phyloP scores from a whole-genome alignment of 2,329 filamentous ascomycete genomes.

The Raffaelea arxii region DNA sequence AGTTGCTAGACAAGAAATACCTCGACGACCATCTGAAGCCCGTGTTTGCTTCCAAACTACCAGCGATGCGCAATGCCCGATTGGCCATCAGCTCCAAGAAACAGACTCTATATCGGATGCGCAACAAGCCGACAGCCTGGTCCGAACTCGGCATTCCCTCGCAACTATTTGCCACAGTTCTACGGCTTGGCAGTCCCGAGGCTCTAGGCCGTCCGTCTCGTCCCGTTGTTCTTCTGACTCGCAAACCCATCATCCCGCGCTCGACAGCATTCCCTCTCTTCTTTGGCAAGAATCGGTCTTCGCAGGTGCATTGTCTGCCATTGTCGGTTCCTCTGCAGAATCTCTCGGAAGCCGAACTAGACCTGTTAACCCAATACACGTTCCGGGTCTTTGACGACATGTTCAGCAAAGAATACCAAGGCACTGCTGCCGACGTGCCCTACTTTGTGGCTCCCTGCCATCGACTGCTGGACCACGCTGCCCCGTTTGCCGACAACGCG shows the following conservation, averaged over 20 bases:
- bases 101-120: slow-evolving; percentile 65
- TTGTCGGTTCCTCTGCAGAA: slow-evolving; percentile 33
- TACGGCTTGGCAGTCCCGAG: slow-evolving; percentile 48
- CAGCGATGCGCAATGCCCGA: slow-evolving; percentile 76
- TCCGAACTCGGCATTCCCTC: slow-evolving; percentile 33
- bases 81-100: slow-evolving; percentile 75
- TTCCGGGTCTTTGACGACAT: slow-evolving; percentile 69
- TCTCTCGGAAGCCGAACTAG: slow-evolving; percentile 32
- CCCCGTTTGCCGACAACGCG: slow-evolving; percentile 11
- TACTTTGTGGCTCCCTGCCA: slow-evolving; percentile 69
- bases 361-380: slow-evolving; percentile 59
- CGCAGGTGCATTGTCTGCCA: slow-evolving; percentile 42
- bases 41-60: slow-evolving; percentile 59
- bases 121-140: slow-evolving; percentile 72
- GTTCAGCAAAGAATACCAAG: slow-evolving; percentile 78
- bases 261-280: slow-evolving; percentile 64
- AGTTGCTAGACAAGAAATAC: slow-evolving; percentile 54
- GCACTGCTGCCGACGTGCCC: slow-evolving; percentile 53
- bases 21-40: slow-evolving; percentile 70
- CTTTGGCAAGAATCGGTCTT: slow-evolving; percentile 53
- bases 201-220: slow-evolving; percentile 49
- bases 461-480: slow-evolving; percentile 17
- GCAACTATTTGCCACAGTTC: slow-evolving; percentile 48
- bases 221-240: slow-evolving; percentile 62
- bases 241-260: slow-evolving; percentile 52